Evolutionary conservation across 192 early-diverging fungal genomes (phyloP).

Genomic region (Chytriomyces sp.): DNA sequence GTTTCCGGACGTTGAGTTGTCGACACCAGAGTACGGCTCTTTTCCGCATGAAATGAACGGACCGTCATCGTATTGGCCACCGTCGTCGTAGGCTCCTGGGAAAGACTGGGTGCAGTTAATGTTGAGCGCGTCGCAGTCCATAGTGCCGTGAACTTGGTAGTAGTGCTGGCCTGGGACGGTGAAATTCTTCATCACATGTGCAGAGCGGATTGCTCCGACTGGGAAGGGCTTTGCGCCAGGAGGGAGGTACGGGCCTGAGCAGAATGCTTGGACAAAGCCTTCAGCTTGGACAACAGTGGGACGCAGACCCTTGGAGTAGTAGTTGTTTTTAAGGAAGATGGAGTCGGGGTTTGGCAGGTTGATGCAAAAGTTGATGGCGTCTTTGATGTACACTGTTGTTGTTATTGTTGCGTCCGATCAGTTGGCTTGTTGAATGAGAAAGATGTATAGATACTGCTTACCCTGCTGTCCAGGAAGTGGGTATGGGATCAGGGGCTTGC

Average conservation of each 20-base stretch:
- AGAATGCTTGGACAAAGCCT: slow-evolving; percentile 42
- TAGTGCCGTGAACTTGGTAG: slow-evolving; percentile 31
- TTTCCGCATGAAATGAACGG: slow-evolving; percentile 37
- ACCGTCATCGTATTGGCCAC: slow-evolving; percentile 42
- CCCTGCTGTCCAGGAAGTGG: slow-evolving; percentile 28
- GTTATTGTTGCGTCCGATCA: neutral
- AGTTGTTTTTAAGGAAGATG: slow-evolving; percentile 32
- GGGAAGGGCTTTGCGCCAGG: slow-evolving; percentile 33
- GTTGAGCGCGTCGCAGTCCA: slow-evolving; percentile 36
- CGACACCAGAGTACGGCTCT: slow-evolving; percentile 43
- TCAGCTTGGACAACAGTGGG: slow-evolving; percentile 42
- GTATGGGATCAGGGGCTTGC: slow-evolving; percentile 22
- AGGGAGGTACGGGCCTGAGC: slow-evolving; percentile 38
- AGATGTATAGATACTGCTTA: neutral
- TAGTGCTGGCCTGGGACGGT: slow-evolving; percentile 27
- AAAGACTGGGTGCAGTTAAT: slow-evolving; percentile 36
- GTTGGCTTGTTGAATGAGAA: neutral
- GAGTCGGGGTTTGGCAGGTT: slow-evolving; percentile 40
- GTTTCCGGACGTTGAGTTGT: slow-evolving; percentile 7
- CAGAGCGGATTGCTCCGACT: slow-evolving; percentile 22
- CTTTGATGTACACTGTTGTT: slow-evolving; percentile 31
- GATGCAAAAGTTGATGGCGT: slow-evolving; percentile 42
- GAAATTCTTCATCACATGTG: slow-evolving; percentile 30
- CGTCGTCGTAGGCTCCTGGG: slow-evolving; percentile 42
- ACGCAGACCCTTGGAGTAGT: slow-evolving; percentile 26